Evolutionary conservation across 1,284 basidiomycete species (phyloP).

Genomic region (Moniliella sp.): DNA sequence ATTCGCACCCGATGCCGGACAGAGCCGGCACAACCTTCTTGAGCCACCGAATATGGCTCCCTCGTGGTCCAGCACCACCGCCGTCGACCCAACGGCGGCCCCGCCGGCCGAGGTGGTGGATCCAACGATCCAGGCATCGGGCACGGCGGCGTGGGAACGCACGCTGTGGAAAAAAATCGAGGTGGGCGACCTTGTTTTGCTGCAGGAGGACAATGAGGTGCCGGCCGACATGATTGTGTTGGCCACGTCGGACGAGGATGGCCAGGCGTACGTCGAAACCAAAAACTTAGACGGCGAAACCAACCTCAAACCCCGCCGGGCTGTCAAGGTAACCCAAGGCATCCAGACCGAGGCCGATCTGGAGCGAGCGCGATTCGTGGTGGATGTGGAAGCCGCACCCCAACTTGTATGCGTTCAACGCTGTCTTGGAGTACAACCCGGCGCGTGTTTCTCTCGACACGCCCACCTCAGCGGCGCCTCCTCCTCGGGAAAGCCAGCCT

Average conservation of each 20-base stretch:
- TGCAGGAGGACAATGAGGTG: slow-evolving; percentile 79
- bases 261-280: slow-evolving; percentile 38
- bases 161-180: slow-evolving; percentile 97
- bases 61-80: slow-evolving; percentile 2
- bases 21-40: too few species aligned
- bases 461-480: too few species aligned
- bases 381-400: slow-evolving; percentile 81
- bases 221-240: slow-evolving; percentile 83
- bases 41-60: neutral
- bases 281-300: slow-evolving; percentile 94
- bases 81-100: neutral
- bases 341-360: slow-evolving; percentile 74
- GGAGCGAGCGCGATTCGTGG: slow-evolving; percentile 59
- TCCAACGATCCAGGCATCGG: slow-evolving; percentile 47
- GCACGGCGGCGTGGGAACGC: slow-evolving; percentile 68
- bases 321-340: slow-evolving; percentile 52
- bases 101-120: slow-evolving; percentile 40
- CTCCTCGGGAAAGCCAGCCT: too few species aligned
- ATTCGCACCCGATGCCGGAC: too few species aligned
- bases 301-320: slow-evolving; percentile 67
- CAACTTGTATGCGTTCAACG: slow-evolving; percentile 76
- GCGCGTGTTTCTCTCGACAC: too few species aligned
- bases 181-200: slow-evolving; percentile 73
- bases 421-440: slow-evolving; percentile 59
- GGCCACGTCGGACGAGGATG: slow-evolving; percentile 41